These are phyloP conservation scores for Vigna mungo DNA, from an alignment of 306 rosid species.

Conservation along the genomic window DNA sequence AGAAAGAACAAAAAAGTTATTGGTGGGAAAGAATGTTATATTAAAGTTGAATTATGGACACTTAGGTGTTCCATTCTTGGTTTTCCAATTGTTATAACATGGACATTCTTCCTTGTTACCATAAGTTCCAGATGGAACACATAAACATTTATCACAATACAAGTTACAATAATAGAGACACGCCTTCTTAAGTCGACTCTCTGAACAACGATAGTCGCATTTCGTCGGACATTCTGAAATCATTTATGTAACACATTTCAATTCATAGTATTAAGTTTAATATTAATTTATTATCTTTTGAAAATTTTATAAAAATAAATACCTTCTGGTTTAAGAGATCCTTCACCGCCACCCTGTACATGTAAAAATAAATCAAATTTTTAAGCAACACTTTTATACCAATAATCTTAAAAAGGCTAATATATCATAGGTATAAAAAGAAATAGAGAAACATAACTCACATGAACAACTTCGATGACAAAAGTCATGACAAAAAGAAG, in stretches of 20 bases:
- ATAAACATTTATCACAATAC: constrained; percentile 4
- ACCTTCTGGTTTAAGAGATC: constrained; percentile 19
- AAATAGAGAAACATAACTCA: constrained; percentile 4
- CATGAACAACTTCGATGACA: constrained; percentile 18
- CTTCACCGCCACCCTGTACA: constrained; percentile 36
- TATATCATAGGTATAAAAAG: too few relatives aligned
- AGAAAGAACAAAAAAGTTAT: too few relatives aligned
- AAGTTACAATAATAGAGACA: constrained; percentile 27
- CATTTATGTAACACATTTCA: neutral
- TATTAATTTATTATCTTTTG: neutral
- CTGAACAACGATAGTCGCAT: constrained; percentile 30
- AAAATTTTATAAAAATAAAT: neutral
- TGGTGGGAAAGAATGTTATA: too few relatives aligned
- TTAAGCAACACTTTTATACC: too few relatives aligned
- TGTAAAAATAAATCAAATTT: too few relatives aligned
- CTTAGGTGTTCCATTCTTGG: constrained; percentile 29
- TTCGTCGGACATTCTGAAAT: neutral
- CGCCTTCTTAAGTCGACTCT: neutral
- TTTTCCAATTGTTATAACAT: constrained; percentile 14
- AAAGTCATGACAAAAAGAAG: constrained; percentile 20
- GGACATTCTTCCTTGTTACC: constrained; percentile 38
- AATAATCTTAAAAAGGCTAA: too few relatives aligned
- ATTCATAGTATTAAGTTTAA: too few relatives aligned
- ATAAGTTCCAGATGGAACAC: constrained; percentile 20
- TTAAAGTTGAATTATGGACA: neutral